These are phyloP conservation scores for Alternaria sp. DNA, from an alignment of 2,329 filamentous ascomycete species.

Conservation along the genomic window DNA sequence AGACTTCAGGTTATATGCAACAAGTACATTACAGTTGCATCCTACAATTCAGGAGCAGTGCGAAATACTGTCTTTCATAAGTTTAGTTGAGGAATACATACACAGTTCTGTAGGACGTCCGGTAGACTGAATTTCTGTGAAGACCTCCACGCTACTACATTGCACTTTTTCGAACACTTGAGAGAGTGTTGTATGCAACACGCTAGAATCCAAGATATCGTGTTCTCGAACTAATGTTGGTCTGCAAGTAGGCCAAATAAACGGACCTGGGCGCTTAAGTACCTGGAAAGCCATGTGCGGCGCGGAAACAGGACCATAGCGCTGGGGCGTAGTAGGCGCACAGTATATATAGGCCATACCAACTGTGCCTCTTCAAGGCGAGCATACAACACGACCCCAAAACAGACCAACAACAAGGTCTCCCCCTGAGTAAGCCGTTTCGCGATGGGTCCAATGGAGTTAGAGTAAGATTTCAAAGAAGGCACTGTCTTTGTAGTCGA, in stretches of 20 bases:
- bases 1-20: background rate
- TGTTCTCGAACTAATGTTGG: background rate
- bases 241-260: background rate
- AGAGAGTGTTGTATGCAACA: background rate
- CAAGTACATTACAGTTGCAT: background rate
- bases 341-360: background rate
- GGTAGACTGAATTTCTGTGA: background rate
- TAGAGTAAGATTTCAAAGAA: background rate
- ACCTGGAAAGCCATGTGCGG: constrained; percentile 6
- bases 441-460: background rate
- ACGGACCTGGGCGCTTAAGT: constrained; percentile 3
- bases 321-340: constrained; percentile 1
- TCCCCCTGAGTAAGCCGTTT: background rate
- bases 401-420: background rate
- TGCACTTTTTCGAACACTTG: background rate
- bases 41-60: background rate
- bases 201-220: background rate
- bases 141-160: background rate
- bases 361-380: background rate
- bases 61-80: background rate
- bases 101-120: background rate
- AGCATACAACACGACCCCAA: background rate
- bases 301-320: background rate
- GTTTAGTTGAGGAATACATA: background rate
- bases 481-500: constrained; percentile 1